These are phyloP conservation scores for Gyromitra esculenta DNA, from an alignment of 2,329 filamentous ascomycete genomes.

Conservation along the genomic window DNA sequence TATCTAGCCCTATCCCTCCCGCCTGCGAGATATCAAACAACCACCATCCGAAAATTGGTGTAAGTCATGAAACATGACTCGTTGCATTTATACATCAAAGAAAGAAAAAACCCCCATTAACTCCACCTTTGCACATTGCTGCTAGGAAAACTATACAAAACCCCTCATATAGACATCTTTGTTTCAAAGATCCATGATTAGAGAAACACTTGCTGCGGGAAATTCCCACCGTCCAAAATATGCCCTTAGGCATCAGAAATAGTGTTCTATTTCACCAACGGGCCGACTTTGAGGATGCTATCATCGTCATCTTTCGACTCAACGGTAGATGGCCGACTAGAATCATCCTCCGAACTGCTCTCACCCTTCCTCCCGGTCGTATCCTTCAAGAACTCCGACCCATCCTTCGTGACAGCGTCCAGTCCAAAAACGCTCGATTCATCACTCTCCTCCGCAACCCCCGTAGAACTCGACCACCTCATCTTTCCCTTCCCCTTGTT, in stretches of 20 bases:
- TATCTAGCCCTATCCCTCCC: background rate
- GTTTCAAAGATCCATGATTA: background rate
- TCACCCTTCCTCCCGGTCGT: background rate
- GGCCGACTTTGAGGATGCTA: conserved; percentile 1
- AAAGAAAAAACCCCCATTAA: conserved; percentile 23
- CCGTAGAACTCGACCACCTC: conserved; percentile 19
- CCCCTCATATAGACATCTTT: conserved; percentile 17
- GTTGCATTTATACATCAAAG: conserved; percentile 28
- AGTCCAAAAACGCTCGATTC: conserved; percentile 40
- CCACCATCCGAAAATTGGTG: conserved; percentile 10
- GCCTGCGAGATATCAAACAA: conserved; percentile 2
- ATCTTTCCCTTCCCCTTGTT: conserved; percentile 7
- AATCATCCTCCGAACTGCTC: background rate
- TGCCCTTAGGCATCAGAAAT: background rate
- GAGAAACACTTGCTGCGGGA: background rate
- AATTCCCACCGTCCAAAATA: background rate
- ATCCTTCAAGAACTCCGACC: conserved; percentile 31
- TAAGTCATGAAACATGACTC: conserved; percentile 45
- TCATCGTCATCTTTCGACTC: conserved; percentile 3
- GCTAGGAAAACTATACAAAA: conserved; percentile 12
- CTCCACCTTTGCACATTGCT: conserved; percentile 14
- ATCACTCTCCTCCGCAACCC: conserved; percentile 27
- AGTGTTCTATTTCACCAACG: background rate
- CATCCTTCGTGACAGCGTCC: conserved; percentile 40
- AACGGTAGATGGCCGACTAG: conserved; percentile 4